Evolutionary conservation across 192 early-diverging fungal species (phyloP).

Genomic region (Gamsiella multidivaricata): DNA sequence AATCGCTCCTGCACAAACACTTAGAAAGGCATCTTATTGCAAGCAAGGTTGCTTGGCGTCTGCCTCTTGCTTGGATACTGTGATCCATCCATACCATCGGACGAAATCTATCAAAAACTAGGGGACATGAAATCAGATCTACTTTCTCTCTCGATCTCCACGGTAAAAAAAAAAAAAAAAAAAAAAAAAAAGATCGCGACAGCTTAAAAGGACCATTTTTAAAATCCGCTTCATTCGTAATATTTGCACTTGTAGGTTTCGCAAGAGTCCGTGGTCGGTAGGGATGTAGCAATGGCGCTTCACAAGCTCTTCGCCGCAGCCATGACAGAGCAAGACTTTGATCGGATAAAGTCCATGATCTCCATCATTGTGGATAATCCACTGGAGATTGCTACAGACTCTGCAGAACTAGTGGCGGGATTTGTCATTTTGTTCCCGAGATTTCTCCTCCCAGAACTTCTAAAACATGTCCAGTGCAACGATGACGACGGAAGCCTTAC

Average conservation of each 20-base stretch:
- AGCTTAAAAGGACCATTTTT: no score
- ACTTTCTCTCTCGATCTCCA: not conserved
- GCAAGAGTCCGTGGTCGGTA: constrained; percentile 2
- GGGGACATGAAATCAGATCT: not conserved
- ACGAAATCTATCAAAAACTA: not conserved
- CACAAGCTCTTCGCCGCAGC: not conserved
- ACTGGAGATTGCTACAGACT: not conserved
- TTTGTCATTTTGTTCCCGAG: not conserved
- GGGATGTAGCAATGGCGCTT: not conserved
- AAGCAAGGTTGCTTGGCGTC: not conserved
- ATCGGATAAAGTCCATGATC: not conserved
- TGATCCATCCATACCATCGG: not conserved
- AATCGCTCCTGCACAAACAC: no score
- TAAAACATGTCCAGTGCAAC: not conserved
- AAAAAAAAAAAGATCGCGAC: no score
- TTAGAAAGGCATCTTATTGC: no score
- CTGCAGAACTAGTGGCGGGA: not conserved
- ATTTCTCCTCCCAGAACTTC: constrained; percentile 2
- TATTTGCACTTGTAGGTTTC: not conserved
- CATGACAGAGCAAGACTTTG: constrained; percentile 6
- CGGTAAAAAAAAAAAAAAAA: no score
- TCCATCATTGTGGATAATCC: not conserved
- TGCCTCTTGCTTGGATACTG: constrained; percentile 4
- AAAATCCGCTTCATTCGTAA: no score
- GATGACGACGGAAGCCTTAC: not conserved